phyloP scores from a whole-genome alignment of 2,329 filamentous ascomycete genomes.

The Aspergillus transmontanensis region DNA sequence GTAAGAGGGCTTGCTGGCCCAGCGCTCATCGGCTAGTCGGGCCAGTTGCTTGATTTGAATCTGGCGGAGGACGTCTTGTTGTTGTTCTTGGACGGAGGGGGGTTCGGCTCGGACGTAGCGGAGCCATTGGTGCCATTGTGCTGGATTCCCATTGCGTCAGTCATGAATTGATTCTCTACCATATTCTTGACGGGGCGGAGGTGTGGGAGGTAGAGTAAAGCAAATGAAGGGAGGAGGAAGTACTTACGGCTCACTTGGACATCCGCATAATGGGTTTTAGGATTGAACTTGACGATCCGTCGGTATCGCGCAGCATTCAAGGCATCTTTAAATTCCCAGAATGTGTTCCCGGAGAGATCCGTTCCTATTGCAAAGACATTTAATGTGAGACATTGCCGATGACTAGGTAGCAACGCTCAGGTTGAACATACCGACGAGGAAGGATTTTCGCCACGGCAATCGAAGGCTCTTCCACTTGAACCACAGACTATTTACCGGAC shows the following conservation, averaged over 20 bases:
- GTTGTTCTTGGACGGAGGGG: slow-evolving; percentile 61
- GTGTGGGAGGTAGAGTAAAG: too few species aligned
- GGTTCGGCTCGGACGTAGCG: slow-evolving; percentile 61
- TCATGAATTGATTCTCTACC: background rate
- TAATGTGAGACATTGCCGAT: slow-evolving; percentile 12
- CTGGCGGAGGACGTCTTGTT: slow-evolving; percentile 58
- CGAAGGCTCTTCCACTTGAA: slow-evolving; percentile 64
- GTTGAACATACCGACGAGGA: slow-evolving; percentile 56
- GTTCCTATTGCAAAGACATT: slow-evolving; percentile 46
- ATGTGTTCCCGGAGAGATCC: slow-evolving; percentile 66
- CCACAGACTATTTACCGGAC: slow-evolving; percentile 54
- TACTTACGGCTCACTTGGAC: slow-evolving; percentile 61
- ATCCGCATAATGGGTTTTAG: slow-evolving; percentile 58
- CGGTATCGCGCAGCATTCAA: slow-evolving; percentile 57
- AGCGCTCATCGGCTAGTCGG: slow-evolving; percentile 61
- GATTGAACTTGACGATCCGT: slow-evolving; percentile 60
- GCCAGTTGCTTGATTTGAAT: slow-evolving; percentile 62
- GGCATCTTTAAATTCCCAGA: slow-evolving; percentile 66
- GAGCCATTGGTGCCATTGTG: slow-evolving; percentile 71
- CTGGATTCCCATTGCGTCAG: slow-evolving; percentile 40
- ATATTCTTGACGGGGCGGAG: too few species aligned
- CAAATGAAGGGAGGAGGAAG: background rate
- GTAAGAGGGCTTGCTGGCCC: slow-evolving; percentile 61
- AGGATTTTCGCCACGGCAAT: slow-evolving; percentile 64
- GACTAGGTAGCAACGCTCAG: background rate